Evolutionary conservation across 495 filamentous ascomycete genomes (phyloP).

Genomic region (Annulohypoxylon bovei): DNA sequence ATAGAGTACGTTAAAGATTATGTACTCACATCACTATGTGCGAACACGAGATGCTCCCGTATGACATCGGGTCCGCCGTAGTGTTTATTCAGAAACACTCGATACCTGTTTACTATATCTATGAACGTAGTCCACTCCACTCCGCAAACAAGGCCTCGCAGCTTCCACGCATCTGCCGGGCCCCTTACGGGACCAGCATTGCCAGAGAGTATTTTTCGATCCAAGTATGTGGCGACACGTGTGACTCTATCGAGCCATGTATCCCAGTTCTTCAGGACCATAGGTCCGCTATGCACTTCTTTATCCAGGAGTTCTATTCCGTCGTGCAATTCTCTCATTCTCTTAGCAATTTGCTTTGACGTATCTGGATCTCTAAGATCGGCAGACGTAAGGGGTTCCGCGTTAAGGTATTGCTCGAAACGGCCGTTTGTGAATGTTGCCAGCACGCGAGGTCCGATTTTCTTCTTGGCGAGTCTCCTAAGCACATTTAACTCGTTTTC

Average conservation of each 20-base stretch:
- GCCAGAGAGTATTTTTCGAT: conserved; percentile 65
- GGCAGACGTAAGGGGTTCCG: conserved; percentile 75
- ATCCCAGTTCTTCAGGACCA: conserved; percentile 93
- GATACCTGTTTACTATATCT: conserved; percentile 78
- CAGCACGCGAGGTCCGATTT: conserved; percentile 91
- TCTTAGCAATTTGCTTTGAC: conserved; percentile 94
- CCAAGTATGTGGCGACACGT: conserved; percentile 79
- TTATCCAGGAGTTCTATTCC: conserved; percentile 84
- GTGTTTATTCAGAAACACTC: conserved; percentile 74
- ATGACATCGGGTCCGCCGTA: conserved; percentile 74
- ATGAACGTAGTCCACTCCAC: conserved; percentile 85
- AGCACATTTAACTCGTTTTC: conserved; percentile 90
- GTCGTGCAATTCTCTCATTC: conserved; percentile 95
- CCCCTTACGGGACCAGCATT: conserved; percentile 35
- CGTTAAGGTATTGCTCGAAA: conserved; percentile 93
- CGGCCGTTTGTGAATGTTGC: conserved; percentile 96
- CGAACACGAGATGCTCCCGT: conserved; percentile 84
- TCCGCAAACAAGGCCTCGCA: conserved; percentile 81
- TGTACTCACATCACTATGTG: conserved; percentile 90
- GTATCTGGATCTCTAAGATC: conserved; percentile 85
- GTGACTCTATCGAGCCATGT: conserved; percentile 88
- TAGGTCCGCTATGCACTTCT: conserved; percentile 80
- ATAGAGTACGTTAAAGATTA: neutral
- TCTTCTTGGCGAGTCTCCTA: conserved; percentile 84
- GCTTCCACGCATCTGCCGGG: conserved; percentile 66